Evolutionary conservation across 257 asterid genomes (phyloP), one percentile per base, ranked within the genome.

Genomic region (Penstemon newberryi): DNA sequence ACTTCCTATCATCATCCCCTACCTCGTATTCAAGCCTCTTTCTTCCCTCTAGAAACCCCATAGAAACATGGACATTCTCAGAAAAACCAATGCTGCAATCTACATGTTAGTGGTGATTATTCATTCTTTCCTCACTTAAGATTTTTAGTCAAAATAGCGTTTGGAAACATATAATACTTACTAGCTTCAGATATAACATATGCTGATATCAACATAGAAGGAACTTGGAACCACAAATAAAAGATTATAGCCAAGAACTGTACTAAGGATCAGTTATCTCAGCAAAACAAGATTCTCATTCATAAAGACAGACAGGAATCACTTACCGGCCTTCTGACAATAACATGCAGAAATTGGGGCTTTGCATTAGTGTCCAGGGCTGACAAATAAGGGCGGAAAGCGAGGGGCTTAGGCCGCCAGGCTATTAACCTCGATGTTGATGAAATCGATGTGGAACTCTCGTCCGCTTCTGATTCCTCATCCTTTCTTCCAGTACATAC

Each of bases 301-400:
- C 57, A 79, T 10, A 38, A 64, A 53, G 63, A 52, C 11, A 67
- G 12, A 33, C 19, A 77, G 43, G 50, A 61, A 73, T 45, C 81
- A 78, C 97, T 75, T 85, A 93, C 99, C 73, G 97, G 96, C 75
- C 83, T 90, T 79, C 92, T 83, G 72, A 85, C 96, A 45, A 78
- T 84, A 37, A 85, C 96, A 53, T 88, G 81, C 83, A 90, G 79
- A 77, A 70, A 58, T 62, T 75, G 90, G 74, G 88, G 84, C 76
- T 85, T 84, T 69, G 80, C 81, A 77, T 75, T 75, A 66, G 74
- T 61, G 70, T 70, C 79, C 37, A 42, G 10, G 76, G 65, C 53
- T 47, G 89, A 65, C 4, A 78, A 77, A 77, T 80, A 93, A 69
- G 94, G 85, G 63, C 78, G 60, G 79, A 88, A 93, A 33, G 81